Base-by-base conservation (phyloP, 805 yeast genomes). In the Metschnikowia peoriensis region DNA sequence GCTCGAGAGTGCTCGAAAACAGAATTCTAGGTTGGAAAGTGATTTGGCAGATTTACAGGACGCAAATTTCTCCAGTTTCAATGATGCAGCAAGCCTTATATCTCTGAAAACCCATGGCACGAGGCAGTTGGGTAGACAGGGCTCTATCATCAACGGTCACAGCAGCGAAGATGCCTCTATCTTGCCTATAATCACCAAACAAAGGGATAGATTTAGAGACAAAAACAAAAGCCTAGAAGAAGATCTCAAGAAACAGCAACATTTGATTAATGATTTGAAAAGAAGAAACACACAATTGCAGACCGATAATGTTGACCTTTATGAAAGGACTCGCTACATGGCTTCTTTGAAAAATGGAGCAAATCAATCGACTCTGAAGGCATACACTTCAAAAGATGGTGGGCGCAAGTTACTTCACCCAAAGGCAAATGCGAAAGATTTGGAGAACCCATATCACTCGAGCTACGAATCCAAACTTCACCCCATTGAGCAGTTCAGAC, bases 201-300 rank as follows among this genome's bases (percentile, higher is more conserved):
- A 93, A 72, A 83, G 99, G 66, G 99, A 93, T 68, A 76, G 99
- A 56, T 91, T 92, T 75, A 84, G 96, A 61, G 79, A 82, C n/a
- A 79, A 90, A 50, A 89, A 87, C 62, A 81, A 80, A 52, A 97
- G 89, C 65, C 77, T 94, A 50, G 98, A 93, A 66, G 87, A 87
- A 51, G 96, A 90, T 61, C 62, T 85, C 38, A 84, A 88, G 66
- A 81, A 80, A 58, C 83, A 80, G 56, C 75, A 75, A 47, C 66
- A 71, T 17, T 75, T 77, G 39, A 76, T 86, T 28, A 77, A 73
- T 38, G 88, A 86, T 51, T 72, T 89, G 58, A 83, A 84, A 54
- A 69, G 86, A 48, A 90, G 89, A 60, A 70, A 88, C 38, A 78
- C 78, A 49, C 70, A 76, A 4, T 72, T 92, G 61, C 85, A 87